These are phyloP conservation scores for Arachnopeziza araneosa DNA, from an alignment of 2,329 filamentous ascomycete species.

Conservation along the genomic window DNA sequence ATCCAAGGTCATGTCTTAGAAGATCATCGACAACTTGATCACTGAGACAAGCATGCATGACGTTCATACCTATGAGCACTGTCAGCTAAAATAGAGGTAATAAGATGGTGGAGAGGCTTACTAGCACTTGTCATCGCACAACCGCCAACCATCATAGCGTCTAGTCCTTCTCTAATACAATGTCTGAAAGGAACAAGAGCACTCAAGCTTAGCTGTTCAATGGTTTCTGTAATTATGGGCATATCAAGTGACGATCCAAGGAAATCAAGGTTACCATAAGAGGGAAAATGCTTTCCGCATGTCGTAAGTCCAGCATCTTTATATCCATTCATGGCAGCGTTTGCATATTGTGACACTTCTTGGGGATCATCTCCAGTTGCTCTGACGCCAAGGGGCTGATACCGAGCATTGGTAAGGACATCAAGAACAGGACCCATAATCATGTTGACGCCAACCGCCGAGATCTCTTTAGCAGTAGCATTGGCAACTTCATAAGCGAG, in stretches of 20 bases:
- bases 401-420: slow-evolving; percentile 86
- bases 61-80: slow-evolving; percentile 67
- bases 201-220: slow-evolving; percentile 88
- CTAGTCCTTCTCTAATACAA: slow-evolving; percentile 78
- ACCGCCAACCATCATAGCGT: slow-evolving; percentile 93
- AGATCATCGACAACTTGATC: slow-evolving; percentile 91
- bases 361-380: slow-evolving; percentile 91
- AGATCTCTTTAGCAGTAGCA: slow-evolving; percentile 86
- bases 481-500: slow-evolving; percentile 87
- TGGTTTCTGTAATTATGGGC: slow-evolving; percentile 88
- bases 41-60: slow-evolving; percentile 95
- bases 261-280: slow-evolving; percentile 92
- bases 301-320: slow-evolving; percentile 85
- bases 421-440: slow-evolving; percentile 92
- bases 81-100: not conserved
- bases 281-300: slow-evolving; percentile 94
- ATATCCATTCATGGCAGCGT: slow-evolving; percentile 87
- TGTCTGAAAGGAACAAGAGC: slow-evolving; percentile 89
- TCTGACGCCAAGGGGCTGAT: slow-evolving; percentile 84
- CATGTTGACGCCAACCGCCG: slow-evolving; percentile 90
- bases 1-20: slow-evolving; percentile 80
- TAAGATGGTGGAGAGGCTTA: slow-evolving; percentile 7
- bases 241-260: slow-evolving; percentile 86
- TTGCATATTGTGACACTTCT: slow-evolving; percentile 87
- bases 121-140: slow-evolving; percentile 76